Evolutionary conservation across 2,329 filamentous ascomycete species (phyloP).

Genomic region (Teratosphaeria pseudoeucalypti): DNA sequence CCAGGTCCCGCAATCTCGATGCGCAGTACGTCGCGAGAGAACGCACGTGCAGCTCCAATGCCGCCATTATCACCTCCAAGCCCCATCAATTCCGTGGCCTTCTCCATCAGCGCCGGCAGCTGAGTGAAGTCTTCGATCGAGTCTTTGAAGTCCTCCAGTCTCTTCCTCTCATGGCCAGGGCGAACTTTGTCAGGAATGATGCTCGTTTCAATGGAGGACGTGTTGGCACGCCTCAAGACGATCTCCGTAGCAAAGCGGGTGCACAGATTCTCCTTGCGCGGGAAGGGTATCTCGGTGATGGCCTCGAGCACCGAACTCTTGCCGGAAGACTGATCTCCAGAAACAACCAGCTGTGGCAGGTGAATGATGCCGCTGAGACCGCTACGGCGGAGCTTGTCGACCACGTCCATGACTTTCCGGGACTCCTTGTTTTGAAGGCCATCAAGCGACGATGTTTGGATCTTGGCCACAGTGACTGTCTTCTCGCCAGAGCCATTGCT

Average conservation of each 20-base stretch:
- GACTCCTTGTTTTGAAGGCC: conserved; percentile 36
- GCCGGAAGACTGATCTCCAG: conserved; percentile 50
- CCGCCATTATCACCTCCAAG: conserved; percentile 17
- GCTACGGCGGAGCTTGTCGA: conserved; percentile 42
- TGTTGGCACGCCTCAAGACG: conserved; percentile 35
- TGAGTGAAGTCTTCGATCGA: conserved; percentile 29
- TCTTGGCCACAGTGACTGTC: not conserved
- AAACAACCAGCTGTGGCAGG: conserved; percentile 38
- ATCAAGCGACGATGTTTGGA: conserved; percentile 5
- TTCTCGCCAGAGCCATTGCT: not conserved
- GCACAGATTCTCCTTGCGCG: conserved; percentile 45
- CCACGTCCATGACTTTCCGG: conserved; percentile 40
- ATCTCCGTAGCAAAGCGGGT: conserved; percentile 54
- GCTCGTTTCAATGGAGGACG: conserved; percentile 10
- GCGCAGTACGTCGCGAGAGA: conserved; percentile 38
- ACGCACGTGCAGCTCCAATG: conserved; percentile 14
- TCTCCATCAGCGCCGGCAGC: conserved; percentile 40
- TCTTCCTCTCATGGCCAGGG: conserved; percentile 16
- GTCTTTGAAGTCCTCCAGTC: conserved; percentile 21
- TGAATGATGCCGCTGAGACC: conserved; percentile 29
- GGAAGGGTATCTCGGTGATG: conserved; percentile 51
- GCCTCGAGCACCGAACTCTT: conserved; percentile 58
- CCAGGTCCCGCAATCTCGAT: conserved; percentile 38
- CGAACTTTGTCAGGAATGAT: conserved; percentile 22
- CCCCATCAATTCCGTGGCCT: conserved; percentile 45